phyloP scores from a whole-genome alignment of 176 grass and related monocot genomes.

The Dactylis glomerata region DNA sequence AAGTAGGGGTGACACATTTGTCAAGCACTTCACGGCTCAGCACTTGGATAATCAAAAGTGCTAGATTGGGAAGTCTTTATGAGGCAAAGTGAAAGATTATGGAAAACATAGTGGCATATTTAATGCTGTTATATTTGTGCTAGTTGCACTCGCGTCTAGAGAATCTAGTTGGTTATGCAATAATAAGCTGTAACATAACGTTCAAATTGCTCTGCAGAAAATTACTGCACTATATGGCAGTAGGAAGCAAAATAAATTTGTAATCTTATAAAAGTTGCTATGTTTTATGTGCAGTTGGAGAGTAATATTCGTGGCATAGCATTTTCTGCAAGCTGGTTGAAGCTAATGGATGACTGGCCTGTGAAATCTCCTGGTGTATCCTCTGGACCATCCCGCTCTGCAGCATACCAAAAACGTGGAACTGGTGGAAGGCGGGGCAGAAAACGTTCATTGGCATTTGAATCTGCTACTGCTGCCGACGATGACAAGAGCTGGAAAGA shows the following conservation, averaged over 20 bases:
- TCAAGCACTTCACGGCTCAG: not conserved
- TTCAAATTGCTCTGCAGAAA: constrained; percentile 13
- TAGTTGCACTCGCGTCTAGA: constrained; percentile 18
- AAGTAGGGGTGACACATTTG: not conserved
- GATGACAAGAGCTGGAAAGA: constrained; percentile 82
- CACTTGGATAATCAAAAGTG: not conserved
- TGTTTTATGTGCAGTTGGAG: constrained; percentile 69
- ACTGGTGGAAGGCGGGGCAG: constrained; percentile 62
- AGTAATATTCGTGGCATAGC: constrained; percentile 77
- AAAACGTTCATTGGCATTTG: constrained; percentile 52
- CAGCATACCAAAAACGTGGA: constrained; percentile 69
- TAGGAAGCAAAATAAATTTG: constrained; percentile 6
- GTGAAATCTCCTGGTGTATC: constrained; percentile 46
- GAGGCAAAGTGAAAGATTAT: constrained; percentile 10
- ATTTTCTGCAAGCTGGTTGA: constrained; percentile 80
- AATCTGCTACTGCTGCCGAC: constrained; percentile 43
- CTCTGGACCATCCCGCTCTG: constrained; percentile 49
- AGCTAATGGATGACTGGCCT: constrained; percentile 66
- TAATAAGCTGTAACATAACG: constrained; percentile 19
- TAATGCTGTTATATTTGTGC: not conserved
- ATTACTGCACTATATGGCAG: constrained; percentile 1
- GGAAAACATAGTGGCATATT: constrained; percentile 5
- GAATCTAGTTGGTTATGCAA: constrained; percentile 25
- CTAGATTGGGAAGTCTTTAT: not conserved
- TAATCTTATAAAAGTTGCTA: constrained; percentile 10